Evolutionary conservation across 2,329 filamentous ascomycete genomes (phyloP), one percentile per base, ranked within the genome.

Genomic region (Aureobasidium mangrovei): DNA sequence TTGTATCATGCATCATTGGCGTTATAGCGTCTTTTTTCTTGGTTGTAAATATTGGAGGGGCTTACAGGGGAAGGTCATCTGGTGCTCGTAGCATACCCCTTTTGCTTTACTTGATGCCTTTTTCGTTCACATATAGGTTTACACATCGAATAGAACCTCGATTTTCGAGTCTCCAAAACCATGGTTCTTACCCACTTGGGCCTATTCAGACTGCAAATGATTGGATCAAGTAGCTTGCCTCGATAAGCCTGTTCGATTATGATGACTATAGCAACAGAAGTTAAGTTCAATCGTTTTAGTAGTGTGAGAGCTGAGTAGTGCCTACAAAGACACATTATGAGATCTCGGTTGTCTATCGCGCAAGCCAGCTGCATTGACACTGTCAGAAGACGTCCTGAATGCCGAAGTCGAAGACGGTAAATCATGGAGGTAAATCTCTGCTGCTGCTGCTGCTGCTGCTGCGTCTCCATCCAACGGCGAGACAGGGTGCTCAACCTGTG

Each of bases 331-430:
- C 18, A 18, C 18, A 18, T 18, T 18, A 18, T 18, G 18, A 18
- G 18, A 18, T 18, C 18, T 7, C 3, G 31, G 18, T 1, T 43
- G 52, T 8, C 52, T 40, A n/a, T 42, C 47, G 1, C 54, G 32
- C 9, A 47, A 41, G 0, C 41, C 29, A 7, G 10, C 10, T 2
- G 39, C 27, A 27, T 67, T 64, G 3, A 67, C 46, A 43, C 71
- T 69, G 5, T 61, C 63, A 29, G 76, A 79, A 1, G 76, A 76
- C 0, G 81, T 84, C 7, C 77, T 72, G 58, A 85, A 85, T 0
- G 84, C 82, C 0, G 81, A 84, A 1, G 78, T 83, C 4, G 81
- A 83, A 2, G 81, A 83, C 1, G 76, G 74, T 59, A 79, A 61
- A 28, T 74, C 68, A 57, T 77, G 73, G 38, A 80, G 59, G n/a